Base-by-base conservation (phyloP, 2,329 filamentous ascomycete genomes). In the Phialocephala subalpina region DNA sequence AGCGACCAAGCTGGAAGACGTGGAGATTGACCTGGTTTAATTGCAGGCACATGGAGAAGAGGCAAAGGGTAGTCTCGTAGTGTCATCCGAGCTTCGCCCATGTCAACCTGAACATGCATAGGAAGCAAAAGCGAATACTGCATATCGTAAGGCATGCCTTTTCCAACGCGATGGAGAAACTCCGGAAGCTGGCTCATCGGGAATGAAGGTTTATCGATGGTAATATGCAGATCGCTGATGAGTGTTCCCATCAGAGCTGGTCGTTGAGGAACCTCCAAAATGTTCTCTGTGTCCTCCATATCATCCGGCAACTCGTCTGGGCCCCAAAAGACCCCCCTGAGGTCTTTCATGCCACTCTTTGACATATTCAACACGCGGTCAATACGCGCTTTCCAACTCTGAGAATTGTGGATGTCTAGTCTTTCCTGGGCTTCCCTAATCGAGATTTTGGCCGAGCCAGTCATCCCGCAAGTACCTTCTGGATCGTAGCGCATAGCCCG, bases 11-110 rank as follows among this genome's bases (percentile, higher is more conserved):
- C 91, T n/a, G 92, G 90, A 36, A 94, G 79, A 63, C 92, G 88
- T 5, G 91, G 87, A 0, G 94, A 92, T 76, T 98, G 95, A 0
- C 90, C 90, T 18, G 89, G 82, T 67, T 92, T 91, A 67, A 97
- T 87, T 0, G 90, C 86, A 0, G 97, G 96, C 22, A 99, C 92
- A 77, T 99, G 96, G 35, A 99, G 78, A 29, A 99, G 82, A 3
- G 97, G 96, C 25, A 99, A 82, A 9, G 97, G 97, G 75, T 99
- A 99, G 80, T 99, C 96, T 70, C 96, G 88, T 25, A 99, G 81
- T 16, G 90, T 91, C n/a, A 97, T 86, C 67, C 92, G 90, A 11
- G 90, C 93, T 78, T 99, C 96, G 58, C 94, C 92, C 89, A 97
- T 94, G 67, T 92, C 92, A 68, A 99, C 86, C 70, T 93, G 90